Evolutionary conservation across 2,329 filamentous ascomycete genomes (phyloP).

Genomic region (Colletotrichum incanum): DNA sequence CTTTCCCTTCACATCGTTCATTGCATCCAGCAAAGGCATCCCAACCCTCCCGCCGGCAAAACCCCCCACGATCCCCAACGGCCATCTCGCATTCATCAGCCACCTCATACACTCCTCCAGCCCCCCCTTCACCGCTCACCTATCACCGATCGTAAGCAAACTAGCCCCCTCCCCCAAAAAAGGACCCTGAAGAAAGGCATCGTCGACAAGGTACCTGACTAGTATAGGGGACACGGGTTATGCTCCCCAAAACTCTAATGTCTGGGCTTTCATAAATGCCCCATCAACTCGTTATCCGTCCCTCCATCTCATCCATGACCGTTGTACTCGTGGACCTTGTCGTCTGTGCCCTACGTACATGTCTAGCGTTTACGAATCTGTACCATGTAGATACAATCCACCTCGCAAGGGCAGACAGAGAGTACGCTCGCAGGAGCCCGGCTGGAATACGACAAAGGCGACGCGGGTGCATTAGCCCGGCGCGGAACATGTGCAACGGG

Average conservation of each 20-base stretch:
- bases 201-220: not conserved
- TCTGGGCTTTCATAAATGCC: too few species aligned
- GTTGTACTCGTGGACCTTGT: not conserved
- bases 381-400: not conserved
- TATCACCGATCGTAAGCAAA: not conserved
- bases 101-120: not conserved
- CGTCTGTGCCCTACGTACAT: constrained; percentile 3
- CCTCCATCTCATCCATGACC: not conserved
- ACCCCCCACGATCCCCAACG: not conserved
- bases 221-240: not conserved
- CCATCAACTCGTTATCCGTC: not conserved
- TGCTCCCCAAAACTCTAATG: constrained; percentile 10
- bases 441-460: not conserved
- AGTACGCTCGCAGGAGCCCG: not conserved
- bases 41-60: not conserved
- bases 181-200: not conserved
- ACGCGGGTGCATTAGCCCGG: not conserved
- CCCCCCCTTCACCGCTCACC: not conserved
- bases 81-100: not conserved
- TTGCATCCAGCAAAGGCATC: not conserved
- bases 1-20: not conserved
- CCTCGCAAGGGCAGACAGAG: not conserved
- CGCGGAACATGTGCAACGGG: too few species aligned
- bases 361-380: not conserved
- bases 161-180: not conserved